Base-by-base conservation (phyloP, 805 yeast genomes). In the Saturnispora sanitii region DNA sequence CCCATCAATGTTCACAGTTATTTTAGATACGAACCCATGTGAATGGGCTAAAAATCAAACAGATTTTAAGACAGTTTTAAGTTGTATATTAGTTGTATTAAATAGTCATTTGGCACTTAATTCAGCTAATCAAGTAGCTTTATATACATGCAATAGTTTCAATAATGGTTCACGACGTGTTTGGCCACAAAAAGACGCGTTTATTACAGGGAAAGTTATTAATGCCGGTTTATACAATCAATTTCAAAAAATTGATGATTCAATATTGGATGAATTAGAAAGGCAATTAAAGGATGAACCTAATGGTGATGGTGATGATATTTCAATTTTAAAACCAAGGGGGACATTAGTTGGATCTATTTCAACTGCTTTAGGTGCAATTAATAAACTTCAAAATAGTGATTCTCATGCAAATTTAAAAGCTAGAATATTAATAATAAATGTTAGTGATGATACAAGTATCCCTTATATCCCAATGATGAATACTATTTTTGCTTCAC, bases 401-500 rank as follows among this genome's bases (percentile, higher is more conserved):
- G 74, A 72, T 11, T 69, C 64, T 13, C 39, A 30, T 9, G 52
- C 70, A 18, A 59, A 62, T 57, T 58, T 82, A 43, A 78, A 81
- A 37, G 78, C 96, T 0, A 70, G 88, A 36, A 63, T 82, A 6
- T 51, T 83, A 45, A 68, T 79, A 11, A 56, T 82, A 3, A 75
- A 78, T 44, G 71, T 86, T 20, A 76, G 80, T 48, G 85, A 77
- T 46, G 87, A 85, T 51, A 78, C 76, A 42, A 76, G 86, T 4
- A 66, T 85, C 39, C 85, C 84, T 43, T 94, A 92, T 58, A 84
- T 90, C 33, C 83, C 96, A 4, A 79, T 86, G 33, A 92, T 92
- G 97, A 92, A 92, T 60, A 73, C 92, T 45, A 90, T 92, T 23
- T 92, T 92, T 62, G 90, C 96, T 0, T 95, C 97, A 1, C 96